phyloP scores from a whole-genome alignment of 768 basidiomycete species.

The Lactarius hengduanensis region DNA sequence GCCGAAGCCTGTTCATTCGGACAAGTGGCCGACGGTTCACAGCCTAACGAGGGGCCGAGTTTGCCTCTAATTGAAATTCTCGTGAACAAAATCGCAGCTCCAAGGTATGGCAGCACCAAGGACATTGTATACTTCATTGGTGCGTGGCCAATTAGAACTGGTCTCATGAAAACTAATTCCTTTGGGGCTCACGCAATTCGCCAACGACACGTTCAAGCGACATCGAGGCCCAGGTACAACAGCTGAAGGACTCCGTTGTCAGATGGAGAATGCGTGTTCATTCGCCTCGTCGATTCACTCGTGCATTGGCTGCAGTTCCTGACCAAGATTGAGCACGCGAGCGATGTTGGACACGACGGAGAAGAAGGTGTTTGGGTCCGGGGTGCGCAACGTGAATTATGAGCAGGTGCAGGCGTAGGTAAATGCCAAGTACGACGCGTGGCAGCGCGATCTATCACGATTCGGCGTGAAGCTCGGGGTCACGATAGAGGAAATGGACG shows the following conservation, averaged over 20 bases:
- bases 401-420: constrained; percentile 97
- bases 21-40: too few species aligned
- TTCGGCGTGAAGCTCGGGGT: constrained; percentile 93
- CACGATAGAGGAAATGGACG: constrained; percentile 94
- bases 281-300: constrained; percentile 89
- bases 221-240: constrained; percentile 88
- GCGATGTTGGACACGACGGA: constrained; percentile 99
- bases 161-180: constrained; percentile 21
- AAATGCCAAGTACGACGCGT: constrained; percentile 97
- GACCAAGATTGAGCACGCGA: constrained; percentile 94
- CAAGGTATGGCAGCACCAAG: constrained; percentile 50
- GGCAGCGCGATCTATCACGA: constrained; percentile 91
- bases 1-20: too few species aligned
- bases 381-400: constrained; percentile 92
- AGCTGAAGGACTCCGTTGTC: constrained; percentile 85
- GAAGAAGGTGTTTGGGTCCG: constrained; percentile 90
- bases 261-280: constrained; percentile 99
- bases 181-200: constrained; percentile 66
- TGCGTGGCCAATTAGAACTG: constrained; percentile 32
- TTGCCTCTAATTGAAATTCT: too few species aligned
- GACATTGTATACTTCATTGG: constrained; percentile 79
- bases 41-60: too few species aligned
- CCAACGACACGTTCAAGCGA: constrained; percentile 68
- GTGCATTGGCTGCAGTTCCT: constrained; percentile 93
- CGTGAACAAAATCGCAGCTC: constrained; percentile 39